phyloP scores from a whole-genome alignment of 2,329 filamentous ascomycete genomes.

The Clarireedia paspali region DNA sequence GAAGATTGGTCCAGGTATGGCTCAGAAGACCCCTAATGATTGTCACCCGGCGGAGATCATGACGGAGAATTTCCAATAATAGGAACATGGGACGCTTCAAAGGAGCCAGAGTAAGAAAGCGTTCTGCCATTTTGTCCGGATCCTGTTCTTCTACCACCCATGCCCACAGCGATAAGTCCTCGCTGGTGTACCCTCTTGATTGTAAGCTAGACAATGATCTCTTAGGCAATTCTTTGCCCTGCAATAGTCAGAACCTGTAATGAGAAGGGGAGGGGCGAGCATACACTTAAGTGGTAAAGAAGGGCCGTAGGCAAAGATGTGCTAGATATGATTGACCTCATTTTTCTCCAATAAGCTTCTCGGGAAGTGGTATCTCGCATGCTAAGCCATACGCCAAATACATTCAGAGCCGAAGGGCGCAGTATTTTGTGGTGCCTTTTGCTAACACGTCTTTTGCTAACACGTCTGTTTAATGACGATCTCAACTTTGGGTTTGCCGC shows the following conservation, averaged over 20 bases:
- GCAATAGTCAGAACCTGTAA: neutral
- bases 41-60: constrained; percentile 15
- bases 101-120: constrained; percentile 15
- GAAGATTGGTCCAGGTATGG: constrained; percentile 9
- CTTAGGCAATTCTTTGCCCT: neutral
- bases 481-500: no score
- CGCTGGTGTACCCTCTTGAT: constrained; percentile 10
- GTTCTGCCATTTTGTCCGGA: constrained; percentile 18
- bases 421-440: neutral
- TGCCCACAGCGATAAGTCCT: constrained; percentile 25
- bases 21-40: constrained; percentile 13
- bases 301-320: constrained; percentile 13
- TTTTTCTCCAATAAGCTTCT: constrained; percentile 10
- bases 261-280: neutral
- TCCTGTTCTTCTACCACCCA: constrained; percentile 19
- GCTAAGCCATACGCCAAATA: constrained; percentile 17
- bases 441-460: neutral
- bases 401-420: neutral
- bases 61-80: constrained; percentile 21
- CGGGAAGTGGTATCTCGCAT: constrained; percentile 5
- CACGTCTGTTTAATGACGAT: no score
- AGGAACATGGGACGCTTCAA: constrained; percentile 20
- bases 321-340: neutral
- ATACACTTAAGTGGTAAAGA: constrained; percentile 11
- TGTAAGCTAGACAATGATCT: neutral